Evolutionary conservation across 2,329 filamentous ascomycete genomes (phyloP).

Genomic region (Trichothecium sympodiale): DNA sequence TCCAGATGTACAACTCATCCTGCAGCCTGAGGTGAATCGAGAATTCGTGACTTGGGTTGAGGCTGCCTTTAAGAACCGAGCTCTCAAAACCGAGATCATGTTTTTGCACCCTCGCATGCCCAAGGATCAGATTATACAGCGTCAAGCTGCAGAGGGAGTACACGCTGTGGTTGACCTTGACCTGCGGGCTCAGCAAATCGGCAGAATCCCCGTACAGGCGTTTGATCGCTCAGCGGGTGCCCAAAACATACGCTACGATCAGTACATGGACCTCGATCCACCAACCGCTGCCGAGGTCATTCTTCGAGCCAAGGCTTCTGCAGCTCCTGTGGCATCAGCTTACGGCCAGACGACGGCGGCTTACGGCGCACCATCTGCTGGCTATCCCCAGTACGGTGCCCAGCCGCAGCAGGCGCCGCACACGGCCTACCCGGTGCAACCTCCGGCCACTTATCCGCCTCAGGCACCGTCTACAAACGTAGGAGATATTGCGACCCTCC

Average conservation of each 20-base stretch:
- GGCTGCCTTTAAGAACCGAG: slow-evolving; percentile 58
- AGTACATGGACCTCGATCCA: slow-evolving; percentile 77
- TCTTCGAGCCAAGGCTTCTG: slow-evolving; percentile 50
- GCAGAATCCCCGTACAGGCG: slow-evolving; percentile 70
- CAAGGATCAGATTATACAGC: slow-evolving; percentile 67
- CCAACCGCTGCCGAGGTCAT: slow-evolving; percentile 72
- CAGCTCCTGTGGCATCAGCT: slow-evolving; percentile 16
- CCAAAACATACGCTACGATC: slow-evolving; percentile 70
- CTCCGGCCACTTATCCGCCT: slow-evolving; percentile 19
- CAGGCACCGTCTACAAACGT: slow-evolving; percentile 21
- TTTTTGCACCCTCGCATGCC: slow-evolving; percentile 67
- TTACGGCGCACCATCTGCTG: slow-evolving; percentile 9
- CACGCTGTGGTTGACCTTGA: slow-evolving; percentile 73
- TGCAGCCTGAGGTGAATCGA: slow-evolving; percentile 65
- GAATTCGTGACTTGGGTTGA: slow-evolving; percentile 81
- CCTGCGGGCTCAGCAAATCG: slow-evolving; percentile 53
- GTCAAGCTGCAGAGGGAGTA: slow-evolving; percentile 82
- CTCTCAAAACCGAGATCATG: slow-evolving; percentile 67
- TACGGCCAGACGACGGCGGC: slow-evolving; percentile 18
- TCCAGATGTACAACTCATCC: slow-evolving; percentile 80
- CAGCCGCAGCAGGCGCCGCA: slow-evolving; percentile 14
- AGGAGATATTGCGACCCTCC: slow-evolving; percentile 50
- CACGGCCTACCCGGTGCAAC: slow-evolving; percentile 9
- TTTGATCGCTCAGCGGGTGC: slow-evolving; percentile 72
- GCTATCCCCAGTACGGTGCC: slow-evolving; percentile 21